Evolutionary conservation across 768 basidiomycete species (phyloP), one percentile per base, ranked within the genome.

Genomic region (Termitomyces sp.): DNA sequence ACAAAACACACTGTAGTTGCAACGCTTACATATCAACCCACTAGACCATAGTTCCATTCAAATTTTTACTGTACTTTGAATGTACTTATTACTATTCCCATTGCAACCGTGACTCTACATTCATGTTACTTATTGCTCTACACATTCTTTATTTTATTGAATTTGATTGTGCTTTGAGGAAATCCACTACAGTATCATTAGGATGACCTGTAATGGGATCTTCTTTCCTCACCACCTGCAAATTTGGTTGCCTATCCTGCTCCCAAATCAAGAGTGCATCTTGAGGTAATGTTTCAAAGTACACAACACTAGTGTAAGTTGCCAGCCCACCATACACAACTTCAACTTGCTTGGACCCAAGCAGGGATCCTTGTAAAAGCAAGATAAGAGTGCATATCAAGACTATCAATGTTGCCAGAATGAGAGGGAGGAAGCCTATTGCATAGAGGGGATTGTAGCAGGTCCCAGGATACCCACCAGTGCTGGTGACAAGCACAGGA

Each of bases 371-470:
- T 29, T 29, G 29, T 3, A 29, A 29, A 9, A 29, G 29, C 29
- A 29, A 29, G 29, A 29, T 4, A 29, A 9, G 5, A n/a, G 39
- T 43, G 57, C 60, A 62, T 5, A 39, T 15, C 16, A 63, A 16
- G n/a, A 57, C 52, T 5, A 53, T n/a, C n/a, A 56, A 6, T 3
- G 60, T 56, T 7, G 56, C 40, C 5, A 60, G 12, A 3, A 61
- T 10, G 7, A 65, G 58, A 5, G 61, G 64, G 3, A 61, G 18
- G 52, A 64, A 62, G 10, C 56, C 61, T 4, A 57, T 3, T 5
- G 56, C 58, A 35, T 54, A 64, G 12, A 20, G 32, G 3, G 58
- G 53, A 22, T 53, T 50, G 43, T 62, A 64, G 33, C 63, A 64
- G 7, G 61, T 46, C 7, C 59, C 61, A 6, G 42, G 1, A 7